These are phyloP conservation scores for Logfia minima DNA, from an alignment of 129 eudicot species.

Conservation along the genomic window DNA sequence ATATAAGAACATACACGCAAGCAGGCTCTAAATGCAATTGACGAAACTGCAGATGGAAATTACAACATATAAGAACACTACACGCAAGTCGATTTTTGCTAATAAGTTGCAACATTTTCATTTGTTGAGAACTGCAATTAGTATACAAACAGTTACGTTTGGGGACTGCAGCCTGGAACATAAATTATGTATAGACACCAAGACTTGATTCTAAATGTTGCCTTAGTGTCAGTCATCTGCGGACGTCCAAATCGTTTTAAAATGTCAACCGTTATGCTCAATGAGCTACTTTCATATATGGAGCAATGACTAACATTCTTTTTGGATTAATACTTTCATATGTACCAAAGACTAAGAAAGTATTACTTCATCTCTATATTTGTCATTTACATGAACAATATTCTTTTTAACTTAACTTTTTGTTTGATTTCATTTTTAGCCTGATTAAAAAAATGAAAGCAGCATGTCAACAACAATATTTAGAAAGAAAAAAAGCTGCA, in stretches of 20 bases:
- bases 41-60: neutral
- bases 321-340: too few species aligned
- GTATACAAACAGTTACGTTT: conserved; percentile 41
- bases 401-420: too few species aligned
- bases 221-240: conserved; percentile 61
- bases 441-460: conserved; percentile 51
- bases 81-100: neutral
- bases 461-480: conserved; percentile 62
- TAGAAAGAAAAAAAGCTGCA: conserved; percentile 70
- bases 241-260: conserved; percentile 65
- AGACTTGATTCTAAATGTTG: conserved; percentile 60
- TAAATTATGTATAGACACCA: conserved; percentile 54
- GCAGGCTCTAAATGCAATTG: conserved; percentile 36
- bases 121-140: neutral
- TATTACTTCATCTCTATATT: too few species aligned
- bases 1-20: neutral
- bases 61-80: conserved; percentile 1
- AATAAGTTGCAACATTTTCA: neutral
- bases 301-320: conserved; percentile 28
- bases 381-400: neutral
- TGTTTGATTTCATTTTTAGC: conserved; percentile 31
- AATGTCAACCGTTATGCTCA: conserved; percentile 63
- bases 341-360: too few species aligned
- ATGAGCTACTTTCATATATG: conserved; percentile 66
- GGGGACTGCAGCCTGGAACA: conserved; percentile 93